A percentile compares a stretch with the other conserved stretches of the same genome.
phyloP scores from a whole-genome alignment of 1,139 yeast species.

The Blastobotrys serpentis region DNA sequence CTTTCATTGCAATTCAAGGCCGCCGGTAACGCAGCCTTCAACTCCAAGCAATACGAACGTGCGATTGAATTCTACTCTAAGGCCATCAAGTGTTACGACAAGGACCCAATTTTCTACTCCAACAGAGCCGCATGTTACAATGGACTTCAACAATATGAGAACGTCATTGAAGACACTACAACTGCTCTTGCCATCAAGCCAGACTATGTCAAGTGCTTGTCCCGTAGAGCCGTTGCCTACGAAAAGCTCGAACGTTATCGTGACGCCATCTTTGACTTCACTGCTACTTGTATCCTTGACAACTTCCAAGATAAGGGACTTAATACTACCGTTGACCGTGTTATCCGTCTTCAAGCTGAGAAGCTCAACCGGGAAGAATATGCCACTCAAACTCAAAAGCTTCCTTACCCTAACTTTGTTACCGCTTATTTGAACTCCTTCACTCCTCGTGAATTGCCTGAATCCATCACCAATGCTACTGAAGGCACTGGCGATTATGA shows the following conservation, averaged over 20 bases:
- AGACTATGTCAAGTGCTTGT: slow-evolving; percentile 82
- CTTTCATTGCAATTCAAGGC: slow-evolving; percentile 81
- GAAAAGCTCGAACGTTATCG: slow-evolving; percentile 75
- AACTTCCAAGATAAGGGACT: slow-evolving; percentile 69
- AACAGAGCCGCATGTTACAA: slow-evolving; percentile 95
- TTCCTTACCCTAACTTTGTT: slow-evolving; percentile 85
- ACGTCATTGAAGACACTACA: slow-evolving; percentile 84
- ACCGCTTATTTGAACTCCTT: slow-evolving; percentile 85
- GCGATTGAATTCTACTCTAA: slow-evolving; percentile 77
- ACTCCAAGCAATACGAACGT: slow-evolving; percentile 60
- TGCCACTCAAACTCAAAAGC: slow-evolving; percentile 50
- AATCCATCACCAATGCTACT: slow-evolving; percentile 46
- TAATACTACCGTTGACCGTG: slow-evolving; percentile 84
- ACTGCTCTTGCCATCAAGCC: slow-evolving; percentile 83
- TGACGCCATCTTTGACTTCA: slow-evolving; percentile 89
- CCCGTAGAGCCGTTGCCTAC: slow-evolving; percentile 71
- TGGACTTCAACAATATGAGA: slow-evolving; percentile 71
- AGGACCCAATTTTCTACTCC: slow-evolving; percentile 87
- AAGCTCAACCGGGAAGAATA: slow-evolving; percentile 61
- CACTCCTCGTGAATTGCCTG: slow-evolving; percentile 40
- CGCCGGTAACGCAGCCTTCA: slow-evolving; percentile 82
- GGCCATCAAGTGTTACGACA: slow-evolving; percentile 65
- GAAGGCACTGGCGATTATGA: slow-evolving; percentile 60
- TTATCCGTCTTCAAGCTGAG: slow-evolving; percentile 55
- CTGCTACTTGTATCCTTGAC: slow-evolving; percentile 54